phyloP scores from a whole-genome alignment of 1,284 basidiomycete species.

The Pseudozyma sp. region DNA sequence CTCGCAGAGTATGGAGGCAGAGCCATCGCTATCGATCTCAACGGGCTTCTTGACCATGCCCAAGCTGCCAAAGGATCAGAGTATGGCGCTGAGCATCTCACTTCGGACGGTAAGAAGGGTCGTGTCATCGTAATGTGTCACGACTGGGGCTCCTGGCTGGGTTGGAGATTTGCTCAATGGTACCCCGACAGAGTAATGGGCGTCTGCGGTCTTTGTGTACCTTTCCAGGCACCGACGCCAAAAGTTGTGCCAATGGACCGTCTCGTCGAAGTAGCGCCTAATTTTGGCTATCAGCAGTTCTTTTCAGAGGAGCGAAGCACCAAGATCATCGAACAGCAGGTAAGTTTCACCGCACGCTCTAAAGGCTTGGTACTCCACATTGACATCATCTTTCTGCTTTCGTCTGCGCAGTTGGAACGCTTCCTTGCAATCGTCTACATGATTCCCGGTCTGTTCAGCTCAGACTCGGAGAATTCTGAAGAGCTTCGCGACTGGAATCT shows the following conservation, averaged over 20 bases:
- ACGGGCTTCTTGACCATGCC: slow-evolving; percentile 54
- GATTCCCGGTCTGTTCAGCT: slow-evolving; percentile 48
- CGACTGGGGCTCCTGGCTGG: slow-evolving; percentile 61
- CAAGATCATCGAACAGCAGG: slow-evolving; percentile 51
- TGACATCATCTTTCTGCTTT: too few relatives aligned
- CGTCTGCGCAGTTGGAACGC: slow-evolving; percentile 30
- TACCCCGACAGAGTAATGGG: slow-evolving; percentile 53
- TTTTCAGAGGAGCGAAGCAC: slow-evolving; percentile 54
- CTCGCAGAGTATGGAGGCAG: slow-evolving; percentile 58
- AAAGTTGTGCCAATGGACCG: slow-evolving; percentile 40
- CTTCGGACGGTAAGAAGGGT: slow-evolving; percentile 38
- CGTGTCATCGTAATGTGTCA: slow-evolving; percentile 57
- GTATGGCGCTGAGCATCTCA: slow-evolving; percentile 39
- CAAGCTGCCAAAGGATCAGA: slow-evolving; percentile 37
- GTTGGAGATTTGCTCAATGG: slow-evolving; percentile 56
- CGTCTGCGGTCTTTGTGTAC: slow-evolving; percentile 54
- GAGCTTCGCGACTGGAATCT: slow-evolving; percentile 48
- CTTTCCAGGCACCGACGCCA: slow-evolving; percentile 45
- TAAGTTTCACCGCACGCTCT: too few relatives aligned
- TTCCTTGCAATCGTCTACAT: slow-evolving; percentile 54
- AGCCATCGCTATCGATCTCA: slow-evolving; percentile 53
- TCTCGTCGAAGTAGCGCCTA: slow-evolving; percentile 43
- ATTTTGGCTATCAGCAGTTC: slow-evolving; percentile 61
- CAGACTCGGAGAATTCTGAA: slow-evolving; percentile 36
- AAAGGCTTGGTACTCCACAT: too few relatives aligned